Base-by-base conservation (phyloP, 1,139 yeast species). In the Scheffersomyces segobiensis region DNA sequence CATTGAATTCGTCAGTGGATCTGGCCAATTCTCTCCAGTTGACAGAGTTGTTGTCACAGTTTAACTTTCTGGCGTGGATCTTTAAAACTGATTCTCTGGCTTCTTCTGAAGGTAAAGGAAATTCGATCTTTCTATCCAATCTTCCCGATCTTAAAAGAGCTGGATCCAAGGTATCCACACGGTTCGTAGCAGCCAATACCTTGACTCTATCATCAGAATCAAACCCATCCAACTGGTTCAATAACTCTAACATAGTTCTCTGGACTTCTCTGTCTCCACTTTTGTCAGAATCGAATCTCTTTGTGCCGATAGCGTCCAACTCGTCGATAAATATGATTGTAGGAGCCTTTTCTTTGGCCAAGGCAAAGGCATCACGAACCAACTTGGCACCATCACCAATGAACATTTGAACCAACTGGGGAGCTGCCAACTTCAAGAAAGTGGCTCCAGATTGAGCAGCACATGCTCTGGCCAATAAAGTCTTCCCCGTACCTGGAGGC, bases 381-480 rank as follows among this genome's bases (percentile, higher is more conserved):
- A 95, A 83, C 76, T 95, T 95, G 59, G 99, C 99, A 76, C 99
- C 99, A 74, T 95, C 99, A 71, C 99, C 99, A 73, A 96, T 96
- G 70, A 93, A 96, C 99, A 95, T 95, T 74, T 96, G 99, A 53
- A 95, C 99, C 66, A 95, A 85, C 75, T 96, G 99, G 20, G 99
- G 99, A 55, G 98, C 99, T 0, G 99, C 98, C 63, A 96, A 82
- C 71, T 95, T 95, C 71, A 95, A 82, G 73, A 95, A 95, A 0
- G 99, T 95, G n/a, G 99, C 99, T 61, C 96, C 96, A 0, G 97
- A 91, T 75, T 95, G 98, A 5, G 99, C 99, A 17, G 99, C 99
- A 85, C 99, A 95, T 1, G 99, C 99, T 73, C 99, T 86, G 5
- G 99, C 99, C 65, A 95, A 82, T 63, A 95, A 82, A 0, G 99